These are phyloP conservation scores for Paraglomus brasilianum DNA, from an alignment of 192 early-diverging fungal species.

Conservation along the genomic window DNA sequence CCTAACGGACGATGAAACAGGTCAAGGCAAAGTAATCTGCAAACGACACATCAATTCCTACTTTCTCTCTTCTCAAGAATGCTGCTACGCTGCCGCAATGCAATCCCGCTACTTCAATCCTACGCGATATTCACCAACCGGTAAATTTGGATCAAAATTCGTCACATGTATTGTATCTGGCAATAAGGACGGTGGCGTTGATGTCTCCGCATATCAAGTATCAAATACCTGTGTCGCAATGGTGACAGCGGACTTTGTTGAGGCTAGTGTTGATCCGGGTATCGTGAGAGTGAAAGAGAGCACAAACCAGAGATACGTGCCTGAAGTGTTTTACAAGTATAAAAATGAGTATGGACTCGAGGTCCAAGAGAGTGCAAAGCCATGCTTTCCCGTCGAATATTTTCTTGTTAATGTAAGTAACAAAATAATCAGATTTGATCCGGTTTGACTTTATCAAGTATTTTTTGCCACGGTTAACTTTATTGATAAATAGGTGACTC, in stretches of 20 bases:
- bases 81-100: conserved; percentile 80
- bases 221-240: conserved; percentile 89
- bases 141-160: conserved; percentile 89
- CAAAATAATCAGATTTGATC: neutral
- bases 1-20: conserved; percentile 76
- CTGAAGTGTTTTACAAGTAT: conserved; percentile 95
- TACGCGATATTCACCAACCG: conserved; percentile 71
- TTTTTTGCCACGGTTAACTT: neutral
- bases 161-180: conserved; percentile 95
- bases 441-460: neutral
- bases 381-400: conserved; percentile 96
- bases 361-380: conserved; percentile 88
- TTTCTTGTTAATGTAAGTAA: conserved; percentile 83
- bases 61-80: conserved; percentile 91
- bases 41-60: conserved; percentile 92
- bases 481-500: conserved; percentile 58
- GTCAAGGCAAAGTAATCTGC: conserved; percentile 76
- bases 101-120: conserved; percentile 71
- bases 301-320: conserved; percentile 79
- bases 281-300: conserved; percentile 82
- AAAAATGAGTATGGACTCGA: conserved; percentile 90
- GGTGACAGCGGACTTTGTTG: conserved; percentile 87
- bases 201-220: conserved; percentile 85
- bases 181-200: conserved; percentile 83
- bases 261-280: conserved; percentile 82